Evolutionary conservation across 371 early-diverging fungal species (phyloP).

Genomic region (Rhizopus stolonifer): DNA sequence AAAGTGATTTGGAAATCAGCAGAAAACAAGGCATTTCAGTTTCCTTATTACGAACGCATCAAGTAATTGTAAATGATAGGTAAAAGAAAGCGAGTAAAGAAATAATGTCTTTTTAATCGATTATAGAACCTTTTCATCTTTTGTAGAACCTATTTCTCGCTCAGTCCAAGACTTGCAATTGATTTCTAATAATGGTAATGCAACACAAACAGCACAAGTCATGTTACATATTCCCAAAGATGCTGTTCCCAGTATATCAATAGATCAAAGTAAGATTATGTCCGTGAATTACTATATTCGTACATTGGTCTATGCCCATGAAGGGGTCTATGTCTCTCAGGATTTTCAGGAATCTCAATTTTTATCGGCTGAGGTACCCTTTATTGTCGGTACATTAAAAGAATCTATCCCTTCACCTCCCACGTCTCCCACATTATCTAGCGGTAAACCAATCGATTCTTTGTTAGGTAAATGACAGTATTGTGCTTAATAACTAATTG

Average conservation of each 20-base stretch:
- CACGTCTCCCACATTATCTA: neutral
- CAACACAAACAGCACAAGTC: slow-evolving; percentile 4
- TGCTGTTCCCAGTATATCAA: slow-evolving; percentile 17
- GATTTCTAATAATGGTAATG: neutral
- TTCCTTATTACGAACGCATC: slow-evolving; percentile 14
- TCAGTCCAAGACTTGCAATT: neutral
- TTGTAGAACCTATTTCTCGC: neutral
- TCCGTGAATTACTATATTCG: slow-evolving; percentile 21
- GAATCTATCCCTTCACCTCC: neutral
- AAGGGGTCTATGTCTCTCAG: slow-evolving; percentile 13
- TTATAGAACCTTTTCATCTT: neutral
- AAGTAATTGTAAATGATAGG: slow-evolving; percentile 18
- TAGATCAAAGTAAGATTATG: slow-evolving; percentile 21
- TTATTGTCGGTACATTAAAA: slow-evolving; percentile 17
- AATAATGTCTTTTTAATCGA: neutral
- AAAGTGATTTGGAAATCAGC: slow-evolving; percentile 18
- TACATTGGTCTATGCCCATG: slow-evolving; percentile 20
- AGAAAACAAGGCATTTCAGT: slow-evolving; percentile 23
- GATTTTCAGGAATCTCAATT: slow-evolving; percentile 14
- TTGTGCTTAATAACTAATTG: no score
- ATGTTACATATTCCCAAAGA: slow-evolving; percentile 20
- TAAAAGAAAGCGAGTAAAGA: neutral
- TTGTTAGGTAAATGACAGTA: neutral
- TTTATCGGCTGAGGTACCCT: slow-evolving; percentile 22
- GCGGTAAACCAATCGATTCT: neutral